These are phyloP conservation scores for Phytopythium cucurbitacearum DNA, from an alignment of 352 stramenopile species.

Conservation along the genomic window DNA sequence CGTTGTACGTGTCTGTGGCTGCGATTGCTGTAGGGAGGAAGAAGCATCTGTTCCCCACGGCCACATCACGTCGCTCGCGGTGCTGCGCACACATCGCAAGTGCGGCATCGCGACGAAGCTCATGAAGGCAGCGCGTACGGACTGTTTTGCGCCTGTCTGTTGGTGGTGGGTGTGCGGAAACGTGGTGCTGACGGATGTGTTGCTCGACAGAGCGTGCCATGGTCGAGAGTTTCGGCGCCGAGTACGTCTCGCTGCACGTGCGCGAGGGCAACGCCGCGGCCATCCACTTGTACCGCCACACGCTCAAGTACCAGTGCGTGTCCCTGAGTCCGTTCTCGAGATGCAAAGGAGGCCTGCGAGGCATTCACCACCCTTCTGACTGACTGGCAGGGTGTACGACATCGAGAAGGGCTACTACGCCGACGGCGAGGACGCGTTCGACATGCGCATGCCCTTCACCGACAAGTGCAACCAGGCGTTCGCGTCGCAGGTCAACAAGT, in stretches of 20 bases:
- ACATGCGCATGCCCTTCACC: constrained; percentile 96
- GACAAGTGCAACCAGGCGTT: constrained; percentile 88
- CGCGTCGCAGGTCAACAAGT: constrained; percentile 75
- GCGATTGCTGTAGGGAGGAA: constrained; percentile 47
- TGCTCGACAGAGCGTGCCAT: constrained; percentile 90
- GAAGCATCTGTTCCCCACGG: constrained; percentile 89
- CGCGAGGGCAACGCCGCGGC: constrained; percentile 97
- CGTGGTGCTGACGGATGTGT: not conserved
- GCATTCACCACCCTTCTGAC: not conserved
- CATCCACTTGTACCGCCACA: constrained; percentile 98
- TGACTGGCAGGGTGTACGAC: constrained; percentile 88
- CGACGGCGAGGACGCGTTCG: constrained; percentile 99
- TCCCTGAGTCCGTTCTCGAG: too few species aligned
- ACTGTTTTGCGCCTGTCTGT: constrained; percentile 4
- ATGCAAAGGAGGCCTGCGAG: not conserved
- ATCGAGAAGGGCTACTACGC: constrained; percentile 99
- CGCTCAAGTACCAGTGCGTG: constrained; percentile 94
- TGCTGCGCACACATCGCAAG: constrained; percentile 97
- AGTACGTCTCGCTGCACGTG: constrained; percentile 99
- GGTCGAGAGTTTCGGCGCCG: constrained; percentile 96
- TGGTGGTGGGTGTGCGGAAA: not conserved
- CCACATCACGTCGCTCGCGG: constrained; percentile 99
- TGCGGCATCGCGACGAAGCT: constrained; percentile 97
- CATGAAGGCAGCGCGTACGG: constrained; percentile 92
- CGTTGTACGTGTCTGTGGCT: not conserved